A percentile compares a stretch with the other conserved stretches of the same genome.
These are phyloP conservation scores for Clonostachys byssicola DNA, from an alignment of 2,329 filamentous ascomycete species.

Conservation along the genomic window DNA sequence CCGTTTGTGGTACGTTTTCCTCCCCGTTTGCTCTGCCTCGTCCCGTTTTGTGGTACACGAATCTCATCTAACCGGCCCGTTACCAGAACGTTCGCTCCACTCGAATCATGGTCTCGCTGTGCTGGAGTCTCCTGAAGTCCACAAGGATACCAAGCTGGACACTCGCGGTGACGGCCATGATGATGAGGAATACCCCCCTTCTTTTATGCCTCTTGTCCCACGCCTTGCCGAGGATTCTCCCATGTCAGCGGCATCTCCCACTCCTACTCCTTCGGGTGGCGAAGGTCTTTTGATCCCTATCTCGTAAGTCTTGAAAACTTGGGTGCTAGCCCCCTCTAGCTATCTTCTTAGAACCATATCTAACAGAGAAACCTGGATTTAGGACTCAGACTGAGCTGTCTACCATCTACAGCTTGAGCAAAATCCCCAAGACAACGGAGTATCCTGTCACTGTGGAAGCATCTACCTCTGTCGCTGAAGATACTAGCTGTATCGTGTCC, in stretches of 20 bases:
- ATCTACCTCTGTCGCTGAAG: slow-evolving; percentile 3
- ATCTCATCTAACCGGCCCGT: slow-evolving; percentile 2
- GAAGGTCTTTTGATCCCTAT: slow-evolving; percentile 20
- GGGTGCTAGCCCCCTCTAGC: no score
- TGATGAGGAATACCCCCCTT: no score
- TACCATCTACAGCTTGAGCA: slow-evolving; percentile 23
- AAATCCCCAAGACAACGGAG: slow-evolving; percentile 2
- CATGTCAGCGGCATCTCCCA: no score
- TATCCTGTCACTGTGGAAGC: background rate
- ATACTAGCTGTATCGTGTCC: slow-evolving; percentile 4
- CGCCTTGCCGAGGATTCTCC: no score
- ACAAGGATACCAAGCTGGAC: no score
- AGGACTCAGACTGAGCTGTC: slow-evolving; percentile 25
- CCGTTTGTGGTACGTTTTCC: slow-evolving; percentile 14
- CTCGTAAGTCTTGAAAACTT: slow-evolving; percentile 18
- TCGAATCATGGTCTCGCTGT: background rate
- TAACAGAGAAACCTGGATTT: slow-evolving; percentile 4
- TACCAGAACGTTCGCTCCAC: slow-evolving; percentile 1
- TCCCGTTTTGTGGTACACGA: slow-evolving; percentile 1
- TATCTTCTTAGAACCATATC: background rate
- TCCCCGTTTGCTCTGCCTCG: background rate
- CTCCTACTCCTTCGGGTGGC: background rate
- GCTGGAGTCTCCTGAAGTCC: background rate
- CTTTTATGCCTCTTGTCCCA: no score
- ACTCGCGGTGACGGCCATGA: no score